Evolutionary conservation across 768 basidiomycete genomes (phyloP).

Genomic region (Pluteus cervinus): DNA sequence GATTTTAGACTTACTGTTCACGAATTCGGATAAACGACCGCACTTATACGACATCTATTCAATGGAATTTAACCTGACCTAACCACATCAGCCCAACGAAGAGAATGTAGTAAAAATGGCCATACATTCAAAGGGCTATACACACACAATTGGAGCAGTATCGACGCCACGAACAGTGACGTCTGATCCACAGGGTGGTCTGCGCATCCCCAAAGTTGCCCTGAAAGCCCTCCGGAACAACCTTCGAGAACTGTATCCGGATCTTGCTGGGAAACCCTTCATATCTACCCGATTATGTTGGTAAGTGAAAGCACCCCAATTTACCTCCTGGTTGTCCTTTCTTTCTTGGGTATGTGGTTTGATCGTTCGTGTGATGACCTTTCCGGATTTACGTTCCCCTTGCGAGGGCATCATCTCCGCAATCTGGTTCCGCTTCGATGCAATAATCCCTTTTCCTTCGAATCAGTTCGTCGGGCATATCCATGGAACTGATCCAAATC

Average conservation of each 20-base stretch:
- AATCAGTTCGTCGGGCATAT: neutral
- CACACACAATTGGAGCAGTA: constrained; percentile 37
- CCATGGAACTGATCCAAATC: neutral
- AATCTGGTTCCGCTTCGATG: too few species aligned
- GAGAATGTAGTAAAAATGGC: constrained; percentile 72
- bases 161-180: constrained; percentile 76
- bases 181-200: constrained; percentile 51
- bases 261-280: constrained; percentile 69
- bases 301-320: constrained; percentile 33
- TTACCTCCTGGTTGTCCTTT: constrained; percentile 6
- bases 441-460: neutral
- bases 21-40: constrained; percentile 1
- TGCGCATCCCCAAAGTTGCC: constrained; percentile 58
- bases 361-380: too few species aligned
- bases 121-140: constrained; percentile 72
- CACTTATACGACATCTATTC: neutral
- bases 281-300: constrained; percentile 79
- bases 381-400: too few species aligned
- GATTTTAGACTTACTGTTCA: neutral
- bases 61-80: neutral
- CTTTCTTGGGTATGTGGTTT: too few species aligned
- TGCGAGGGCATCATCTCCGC: too few species aligned
- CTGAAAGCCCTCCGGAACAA: constrained; percentile 44
- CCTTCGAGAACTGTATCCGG: constrained; percentile 64
- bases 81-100: constrained; percentile 58